Evolutionary conservation across 371 early-diverging fungal genomes (phyloP), one percentile per base, ranked within the genome.

Genomic region (Neoconidiobolus thromboides): DNA sequence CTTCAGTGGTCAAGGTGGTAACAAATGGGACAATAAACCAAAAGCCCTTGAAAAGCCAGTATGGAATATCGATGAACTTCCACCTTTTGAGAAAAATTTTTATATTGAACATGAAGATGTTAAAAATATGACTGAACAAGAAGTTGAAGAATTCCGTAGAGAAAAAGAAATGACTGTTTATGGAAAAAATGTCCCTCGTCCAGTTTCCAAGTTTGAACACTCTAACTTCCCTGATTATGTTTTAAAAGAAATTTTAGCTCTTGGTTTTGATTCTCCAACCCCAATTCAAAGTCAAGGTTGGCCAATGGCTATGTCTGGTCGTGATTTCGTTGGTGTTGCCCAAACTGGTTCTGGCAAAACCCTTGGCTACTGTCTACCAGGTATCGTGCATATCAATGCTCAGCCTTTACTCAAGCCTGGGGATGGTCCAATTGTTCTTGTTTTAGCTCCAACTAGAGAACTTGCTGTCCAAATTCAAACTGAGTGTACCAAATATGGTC

Each of bases 261-360:
- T 76, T 42, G 82, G 78, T 2, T 86, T 80, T 61, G 73, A 77
- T 0, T 75, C 79, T 44, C 89, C 89, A 1, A 87, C 89, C 42
- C 75, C 77, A 6, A 86, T 93, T 56, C 93, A 93, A 61, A 73
- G 72, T 61, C 87, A 89, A 58, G 74, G 62, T 55, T 48, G 43
- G 53, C 89, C 94, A 12, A 75, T 83, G n/a, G 82, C 86, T 26
- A 63, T 87, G 37, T 73, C 81, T 40, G 83, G 84, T 14, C 76
- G 87, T 53, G 89, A 93, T 67, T 75, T 97, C 43, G 77, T 95
- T 53, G 89, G 89, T 12, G 85, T 93, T 65, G 96, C 96, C 39
- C 85, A 85, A 61, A 91, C 90, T 14, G 92, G 89, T 10, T 80
- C 81, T 1, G 87, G 83, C 36, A 85, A 87, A 64, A 85, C 87